A percentile compares a stretch with the other conserved stretches of the same genome.
These are phyloP conservation scores for Erysimum cheiri DNA, from an alignment of 441 rosid genomes.

Conservation along the genomic window DNA sequence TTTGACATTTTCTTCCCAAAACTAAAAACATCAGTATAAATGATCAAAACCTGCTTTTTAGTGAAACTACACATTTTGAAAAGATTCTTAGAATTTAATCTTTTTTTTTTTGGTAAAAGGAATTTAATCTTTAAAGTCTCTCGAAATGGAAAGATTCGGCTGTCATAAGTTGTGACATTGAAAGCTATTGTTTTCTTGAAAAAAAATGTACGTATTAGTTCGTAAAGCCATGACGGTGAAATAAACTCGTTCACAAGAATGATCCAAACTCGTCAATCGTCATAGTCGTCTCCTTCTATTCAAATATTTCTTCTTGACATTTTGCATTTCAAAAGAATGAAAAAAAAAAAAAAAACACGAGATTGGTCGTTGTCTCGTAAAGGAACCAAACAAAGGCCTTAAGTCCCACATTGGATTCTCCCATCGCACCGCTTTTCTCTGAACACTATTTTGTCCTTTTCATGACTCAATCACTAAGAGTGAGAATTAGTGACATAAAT, in stretches of 20 bases:
- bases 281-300: background rate
- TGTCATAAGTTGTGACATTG: background rate
- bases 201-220: background rate
- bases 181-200: background rate
- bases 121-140: background rate
- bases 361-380: conserved; percentile 38
- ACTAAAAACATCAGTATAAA: background rate
- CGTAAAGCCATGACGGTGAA: conserved; percentile 20
- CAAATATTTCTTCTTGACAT: conserved; percentile 11
- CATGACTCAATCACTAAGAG: conserved; percentile 38
- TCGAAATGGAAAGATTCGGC: background rate
- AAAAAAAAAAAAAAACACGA: background rate
- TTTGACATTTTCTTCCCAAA: background rate
- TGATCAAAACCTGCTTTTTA: background rate
- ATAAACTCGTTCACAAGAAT: conserved; percentile 38
- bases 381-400: conserved; percentile 40
- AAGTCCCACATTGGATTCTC: conserved; percentile 76
- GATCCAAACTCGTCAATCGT: conserved; percentile 27
- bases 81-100: background rate
- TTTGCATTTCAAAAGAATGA: background rate
- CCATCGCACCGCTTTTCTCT: conserved; percentile 33
- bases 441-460: conserved; percentile 46
- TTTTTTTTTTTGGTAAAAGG: too few species aligned
- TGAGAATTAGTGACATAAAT: conserved; percentile 29
- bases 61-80: background rate